Base-by-base conservation (phyloP, 495 filamentous ascomycete genomes). In the Talaromyces trachyspermus region DNA sequence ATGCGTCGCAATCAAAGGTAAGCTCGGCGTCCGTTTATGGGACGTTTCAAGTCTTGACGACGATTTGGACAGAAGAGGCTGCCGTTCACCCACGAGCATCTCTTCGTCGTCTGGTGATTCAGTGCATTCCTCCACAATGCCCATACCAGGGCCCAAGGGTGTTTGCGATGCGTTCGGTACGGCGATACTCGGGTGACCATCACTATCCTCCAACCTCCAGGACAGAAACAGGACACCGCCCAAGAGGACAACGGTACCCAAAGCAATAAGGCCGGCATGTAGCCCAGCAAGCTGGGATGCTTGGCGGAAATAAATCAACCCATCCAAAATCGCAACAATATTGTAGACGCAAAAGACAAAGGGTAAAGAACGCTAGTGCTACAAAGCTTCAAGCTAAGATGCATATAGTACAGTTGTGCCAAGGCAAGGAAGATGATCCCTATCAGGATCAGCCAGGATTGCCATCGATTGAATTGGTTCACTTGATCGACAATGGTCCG, bases 301-400 rank as follows among this genome's bases (percentile, higher is more conserved):
- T 66, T 99, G 94, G 39, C 79, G 77, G 71, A 97, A 99, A 64
- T 99, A 99, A 44, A 99, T 92, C 44, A 99, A 72, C 14, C 92
- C 92, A 66, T 99, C 94, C 50, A 97, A 70, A 53, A 97, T 99
- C 49, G 92, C 94, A 52, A 95, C 91, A 54, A 99, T 95, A 74
- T 99, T 99, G 72, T 97, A 99, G 52, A 96, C 83, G 78, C 92
- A 99, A 68, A 99, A 99, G 27, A 96, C 89, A 56, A 97, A 5
- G 92, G 92, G 69, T 99, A 99, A 54, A 99, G 78, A 42, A 99
- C 81, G 65, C 88, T 95, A 14, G 92, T 97, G 43, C 89, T 95
- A 63, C 91, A 89, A 32, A 97, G 73, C 59, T 95, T 95, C 49
- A 99, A 73, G 43, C 92, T 92, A 15, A 86, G 78, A 62, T 99